Evolutionary conservation across 371 early-diverging fungal species (phyloP), one percentile per base, ranked within the genome.

Genomic region (Zancudomyces culisetae): DNA sequence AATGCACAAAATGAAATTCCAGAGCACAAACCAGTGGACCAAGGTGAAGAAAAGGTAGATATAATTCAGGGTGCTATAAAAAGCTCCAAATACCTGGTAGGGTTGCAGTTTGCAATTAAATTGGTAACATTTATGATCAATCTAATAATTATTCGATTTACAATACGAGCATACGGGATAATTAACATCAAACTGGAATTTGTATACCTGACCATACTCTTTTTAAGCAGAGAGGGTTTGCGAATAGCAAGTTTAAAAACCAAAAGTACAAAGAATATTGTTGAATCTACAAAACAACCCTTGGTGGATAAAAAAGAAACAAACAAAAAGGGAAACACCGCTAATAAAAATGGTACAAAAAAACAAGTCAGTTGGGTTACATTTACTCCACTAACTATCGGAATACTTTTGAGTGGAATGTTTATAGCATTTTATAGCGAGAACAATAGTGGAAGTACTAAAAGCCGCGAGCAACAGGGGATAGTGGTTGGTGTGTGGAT

Each of bases 201-300:
- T 12, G 60, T 91, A 13, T 64, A 85, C 13, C 78, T 80, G 18
- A 82, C 93, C 0, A 80, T 93, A 41, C 68, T 94, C 42, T 93
- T 94, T 63, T 73, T 96, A 22, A 87, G 90, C 0, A 72, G 96
- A 12, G 96, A 96, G 62, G 81, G 81, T 21, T 76, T 91, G 45
- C 76, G 96, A 22, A 81, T 81, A 66, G 91, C 88, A 0, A n/a
- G n/a, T n/a, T n/a, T n/a, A n/a, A n/a, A n/a, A n/a, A n/a, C n/a
- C n/a, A n/a, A n/a, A n/a, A n/a, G n/a, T n/a, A n/a, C n/a, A n/a
- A n/a, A n/a, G n/a, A n/a, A n/a, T 40, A 40, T 13, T n/a, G n/a
- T 40, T 40, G 13, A n/a, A 40, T 40, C n/a, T 40, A 40, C 13
- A 40, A 40, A 40, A 40, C 40, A n/a, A 40, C 40, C 13, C 40